Conservation (phyloP, 805 yeast genomes). For the Jamesozyma rosinii region DNA sequence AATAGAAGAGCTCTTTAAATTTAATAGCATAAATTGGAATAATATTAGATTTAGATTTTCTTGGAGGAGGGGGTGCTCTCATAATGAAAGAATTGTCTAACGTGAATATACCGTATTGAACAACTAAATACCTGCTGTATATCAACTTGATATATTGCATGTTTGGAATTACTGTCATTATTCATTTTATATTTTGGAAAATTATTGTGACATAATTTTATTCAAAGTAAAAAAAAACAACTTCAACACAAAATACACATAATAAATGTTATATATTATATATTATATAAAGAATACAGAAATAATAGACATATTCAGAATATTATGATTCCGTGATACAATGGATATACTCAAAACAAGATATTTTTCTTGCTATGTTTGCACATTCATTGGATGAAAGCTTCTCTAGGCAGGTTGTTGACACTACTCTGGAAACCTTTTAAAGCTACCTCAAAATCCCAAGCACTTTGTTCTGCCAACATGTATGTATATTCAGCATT, state of each 20-base stretch:
- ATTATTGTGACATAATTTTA: not conserved
- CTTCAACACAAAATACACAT: not conserved
- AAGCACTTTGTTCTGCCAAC: slow-evolving; percentile 80
- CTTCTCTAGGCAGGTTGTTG: slow-evolving; percentile 50
- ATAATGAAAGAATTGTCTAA: slow-evolving; percentile 9
- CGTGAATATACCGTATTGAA: too few species aligned
- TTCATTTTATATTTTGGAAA: not conserved
- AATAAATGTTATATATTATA: not conserved
- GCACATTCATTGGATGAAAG: slow-evolving; percentile 31
- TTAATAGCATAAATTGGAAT: slow-evolving; percentile 11
- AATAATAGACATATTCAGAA: not conserved
- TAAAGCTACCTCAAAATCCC: slow-evolving; percentile 66
- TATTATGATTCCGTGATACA: not conserved
- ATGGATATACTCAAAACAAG: not conserved
- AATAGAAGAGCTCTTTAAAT: slow-evolving; percentile 12
- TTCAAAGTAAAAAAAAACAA: not conserved
- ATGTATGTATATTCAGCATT: slow-evolving; percentile 71
- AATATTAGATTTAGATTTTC: slow-evolving; percentile 19
- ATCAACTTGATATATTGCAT: too few species aligned
- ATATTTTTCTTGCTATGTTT: too few species aligned
- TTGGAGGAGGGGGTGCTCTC: slow-evolving; percentile 30
- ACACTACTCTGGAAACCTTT: slow-evolving; percentile 61
- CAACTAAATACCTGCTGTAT: too few species aligned
- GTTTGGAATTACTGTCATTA: too few species aligned
- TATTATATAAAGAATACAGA: too few species aligned